Evolutionary conservation across 441 rosid genomes (phyloP), one percentile per base, ranked within the genome.

Genomic region (Macaranga tanarius): DNA sequence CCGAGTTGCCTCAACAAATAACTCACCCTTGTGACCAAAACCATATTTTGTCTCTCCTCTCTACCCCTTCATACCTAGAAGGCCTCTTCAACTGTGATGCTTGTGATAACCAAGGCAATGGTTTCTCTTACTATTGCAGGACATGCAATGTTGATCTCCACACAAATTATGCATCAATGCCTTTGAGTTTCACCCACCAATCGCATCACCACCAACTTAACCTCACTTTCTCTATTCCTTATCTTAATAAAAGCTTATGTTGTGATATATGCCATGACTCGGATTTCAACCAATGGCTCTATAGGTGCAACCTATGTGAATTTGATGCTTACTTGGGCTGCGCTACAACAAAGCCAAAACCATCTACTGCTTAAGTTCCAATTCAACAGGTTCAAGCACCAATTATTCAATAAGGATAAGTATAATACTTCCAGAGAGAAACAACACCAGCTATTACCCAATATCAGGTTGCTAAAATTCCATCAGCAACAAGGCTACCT

Each of bases 251-350:
- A 20, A 58, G 31, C 73, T 84, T 87, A 67, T 70, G 69, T 54
- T 82, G 87, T 58, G 79, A 75, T 31, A 71, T 79, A 60, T 85
- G 86, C 65, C 45, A 62, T 8, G 71, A 38, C 26, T 16, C 57
- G 20, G 86, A 81, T 42, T 76, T 74, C 25, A 76, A 76, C 28
- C 76, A 81, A 20, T 87, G 84, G 87, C 76, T 78, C 13, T 82
- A 82, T 65, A 75, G 82, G 77, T 87, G 89, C 61, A 59, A 71
- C 47, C 70, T 73, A 6, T 79, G 85, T 69, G 84, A 63, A 38
- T 84, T 84, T 62, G 82, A 85, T 70, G 85, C 81, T 76, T 86
- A 82, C 76, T 45, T 82, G 72, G 54, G 51, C 12, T 87, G 89
- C 44, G 82, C 83, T 60, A 68, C 59, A n/a, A 44, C 77, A 67